phyloP scores from a whole-genome alignment of 768 basidiomycete species.

The Amylocystis lapponica region DNA sequence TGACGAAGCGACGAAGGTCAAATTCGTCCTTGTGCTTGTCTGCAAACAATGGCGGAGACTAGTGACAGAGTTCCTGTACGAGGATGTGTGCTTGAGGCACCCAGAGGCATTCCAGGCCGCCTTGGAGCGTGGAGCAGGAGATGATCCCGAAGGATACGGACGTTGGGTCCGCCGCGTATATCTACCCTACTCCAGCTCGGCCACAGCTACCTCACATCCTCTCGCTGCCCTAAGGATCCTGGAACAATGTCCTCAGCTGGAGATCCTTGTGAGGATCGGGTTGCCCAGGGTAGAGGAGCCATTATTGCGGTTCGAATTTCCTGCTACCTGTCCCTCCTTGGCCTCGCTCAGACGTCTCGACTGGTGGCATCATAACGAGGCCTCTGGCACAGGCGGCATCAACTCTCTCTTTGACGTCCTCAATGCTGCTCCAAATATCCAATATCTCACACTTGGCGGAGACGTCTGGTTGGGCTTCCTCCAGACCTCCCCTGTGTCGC shows the following conservation, averaged over 20 bases:
- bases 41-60: conserved; percentile 53
- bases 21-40: conserved; percentile 43
- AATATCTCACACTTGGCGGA: conserved; percentile 54
- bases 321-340: conserved; percentile 39
- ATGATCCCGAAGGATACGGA: conserved; percentile 18
- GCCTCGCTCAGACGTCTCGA: conserved; percentile 55
- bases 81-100: conserved; percentile 41
- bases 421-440: conserved; percentile 44
- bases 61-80: conserved; percentile 43
- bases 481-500: conserved; percentile 25
- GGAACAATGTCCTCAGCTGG: conserved; percentile 40
- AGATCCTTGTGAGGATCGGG: conserved; percentile 48
- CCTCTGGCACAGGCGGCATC: conserved; percentile 58
- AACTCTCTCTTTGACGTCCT: conserved; percentile 55
- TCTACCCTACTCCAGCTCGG: conserved; percentile 52
- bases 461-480: conserved; percentile 22
- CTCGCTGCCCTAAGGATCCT: conserved; percentile 42
- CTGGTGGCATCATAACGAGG: conserved; percentile 58
- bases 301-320: conserved; percentile 46
- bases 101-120: conserved; percentile 24
- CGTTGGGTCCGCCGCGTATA: conserved; percentile 48
- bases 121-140: conserved; percentile 18
- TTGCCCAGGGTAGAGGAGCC: background rate
- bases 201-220: conserved; percentile 29
- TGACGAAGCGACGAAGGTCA: conserved; percentile 30